Conservation (phyloP, 192 early-diverging fungal genomes). For the Pilobolus umbonatus region DNA sequence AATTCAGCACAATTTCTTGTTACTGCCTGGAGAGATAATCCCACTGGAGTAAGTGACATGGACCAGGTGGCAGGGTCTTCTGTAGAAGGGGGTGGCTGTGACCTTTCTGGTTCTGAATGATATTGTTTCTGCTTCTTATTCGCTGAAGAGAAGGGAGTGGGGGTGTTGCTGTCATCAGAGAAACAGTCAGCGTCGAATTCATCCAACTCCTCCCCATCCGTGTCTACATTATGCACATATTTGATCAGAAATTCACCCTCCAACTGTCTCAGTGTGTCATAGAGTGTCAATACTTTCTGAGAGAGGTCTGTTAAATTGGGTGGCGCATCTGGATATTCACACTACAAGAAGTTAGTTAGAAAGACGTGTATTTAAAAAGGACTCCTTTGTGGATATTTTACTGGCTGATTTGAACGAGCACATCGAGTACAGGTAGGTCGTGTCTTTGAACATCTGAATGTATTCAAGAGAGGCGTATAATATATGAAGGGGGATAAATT, state of each 20-base stretch:
- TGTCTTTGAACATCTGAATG: conserved; percentile 35
- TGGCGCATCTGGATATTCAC: conserved; percentile 37
- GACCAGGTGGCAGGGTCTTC: conserved; percentile 19
- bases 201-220: conserved; percentile 1
- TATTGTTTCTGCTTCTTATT: neutral
- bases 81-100: neutral
- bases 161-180: neutral
- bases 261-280: conserved; percentile 25
- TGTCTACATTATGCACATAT: conserved; percentile 28
- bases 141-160: neutral
- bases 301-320: conserved; percentile 30
- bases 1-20: conserved; percentile 19
- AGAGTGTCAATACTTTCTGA: conserved; percentile 29
- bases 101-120: neutral
- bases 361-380: too few relatives aligned
- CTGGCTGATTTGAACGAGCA: conserved; percentile 29
- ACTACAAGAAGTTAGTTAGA: conserved; percentile 11
- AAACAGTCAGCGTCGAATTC: too few relatives aligned
- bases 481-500: too few relatives aligned
- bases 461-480: neutral
- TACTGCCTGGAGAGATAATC: conserved; percentile 21
- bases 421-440: conserved; percentile 31
- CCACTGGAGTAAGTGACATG: conserved; percentile 13
- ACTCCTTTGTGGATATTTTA: conserved; percentile 1
- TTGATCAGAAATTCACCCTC: conserved; percentile 30